Conservation (phyloP, 2,329 filamentous ascomycete genomes). For the Pyrenochaeta sp. region DNA sequence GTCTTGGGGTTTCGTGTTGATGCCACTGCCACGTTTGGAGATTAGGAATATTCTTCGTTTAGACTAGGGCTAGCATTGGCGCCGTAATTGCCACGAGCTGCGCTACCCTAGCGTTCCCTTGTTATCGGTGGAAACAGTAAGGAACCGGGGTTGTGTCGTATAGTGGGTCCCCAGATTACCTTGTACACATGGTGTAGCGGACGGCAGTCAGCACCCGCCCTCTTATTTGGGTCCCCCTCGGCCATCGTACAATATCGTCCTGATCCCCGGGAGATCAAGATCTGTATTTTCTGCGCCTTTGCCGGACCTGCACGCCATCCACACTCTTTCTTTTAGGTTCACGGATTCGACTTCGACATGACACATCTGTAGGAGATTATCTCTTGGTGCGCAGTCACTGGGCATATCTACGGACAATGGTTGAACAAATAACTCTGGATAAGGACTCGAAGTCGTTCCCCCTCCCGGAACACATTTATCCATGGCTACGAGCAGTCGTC, state of each 20-base stretch:
- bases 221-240: slow-evolving; percentile 5
- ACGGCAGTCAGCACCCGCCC: slow-evolving; percentile 16
- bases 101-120: slow-evolving; percentile 10
- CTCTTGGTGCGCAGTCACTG: slow-evolving; percentile 20
- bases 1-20: slow-evolving; percentile 4
- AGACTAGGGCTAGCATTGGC: slow-evolving; percentile 1
- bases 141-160: slow-evolving; percentile 11
- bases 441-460: slow-evolving; percentile 39
- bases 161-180: slow-evolving; percentile 22
- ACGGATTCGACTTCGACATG: slow-evolving; percentile 26
- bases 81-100: slow-evolving; percentile 8
- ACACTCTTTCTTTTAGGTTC: slow-evolving; percentile 1
- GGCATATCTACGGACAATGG: slow-evolving; percentile 26
- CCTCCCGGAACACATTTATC: slow-evolving; percentile 45
- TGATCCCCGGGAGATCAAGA: slow-evolving; percentile 19
- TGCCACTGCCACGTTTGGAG: neutral
- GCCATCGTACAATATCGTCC: slow-evolving; percentile 35
- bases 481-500: slow-evolving; percentile 58
- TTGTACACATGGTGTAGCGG: slow-evolving; percentile 11
- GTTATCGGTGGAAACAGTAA: slow-evolving; percentile 7
- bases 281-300: slow-evolving; percentile 9
- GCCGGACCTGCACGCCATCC: slow-evolving; percentile 4
- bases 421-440: slow-evolving; percentile 29
- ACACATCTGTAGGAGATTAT: slow-evolving; percentile 17
- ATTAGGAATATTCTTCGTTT: neutral